Base-by-base conservation (phyloP, 352 stramenopile species). In the Aphanomyces astaci region DNA sequence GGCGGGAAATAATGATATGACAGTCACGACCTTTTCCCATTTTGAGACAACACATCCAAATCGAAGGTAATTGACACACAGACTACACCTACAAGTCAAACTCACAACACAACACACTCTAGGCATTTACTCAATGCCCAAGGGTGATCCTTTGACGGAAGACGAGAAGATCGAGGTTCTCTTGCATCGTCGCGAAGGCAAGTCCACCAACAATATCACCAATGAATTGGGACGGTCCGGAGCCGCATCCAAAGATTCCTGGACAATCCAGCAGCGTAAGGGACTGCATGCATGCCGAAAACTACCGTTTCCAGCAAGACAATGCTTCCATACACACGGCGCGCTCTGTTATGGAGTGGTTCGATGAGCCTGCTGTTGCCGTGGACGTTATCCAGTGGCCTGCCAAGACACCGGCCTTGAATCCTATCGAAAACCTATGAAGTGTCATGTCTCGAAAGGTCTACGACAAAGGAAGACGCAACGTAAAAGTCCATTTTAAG, bases 401-500 rank as follows among this genome's bases (percentile, higher is more conserved):
- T 19, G 52, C 52, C 52, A 60, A 60, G 52, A 36, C 52, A 9
- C 52, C 52, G 4, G 52, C 32, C 36, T 27, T 66, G 9, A 66
- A 66, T 40, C 65, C 53, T n/a, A 59, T 71, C 32, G 65, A 71
- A 40, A 72, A 72, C 28, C 2, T 72, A 7, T 72, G 66, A 56
- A 56, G 66, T 43, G 33, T 52, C 28, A 70, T 72, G 66, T 33
- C 4, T 24, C 49, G 36, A 24, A 27, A 36, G 17, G 43, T 72
- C 24, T 72, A 72, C 33, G 56, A n/a, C 45, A 63, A 70, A 17
- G 46, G 65, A 59, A 28, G 30, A 30, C 48, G 48, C 48, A 55
- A 55, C n/a, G n/a, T n/a, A n/a, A n/a, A n/a, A n/a, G n/a, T n/a
- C n/a, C n/a, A n/a, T n/a, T n/a, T n/a, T n/a, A n/a, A n/a, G n/a